phyloP scores from a whole-genome alignment of 179 eudicot genomes.

The Camellia oleifera region DNA sequence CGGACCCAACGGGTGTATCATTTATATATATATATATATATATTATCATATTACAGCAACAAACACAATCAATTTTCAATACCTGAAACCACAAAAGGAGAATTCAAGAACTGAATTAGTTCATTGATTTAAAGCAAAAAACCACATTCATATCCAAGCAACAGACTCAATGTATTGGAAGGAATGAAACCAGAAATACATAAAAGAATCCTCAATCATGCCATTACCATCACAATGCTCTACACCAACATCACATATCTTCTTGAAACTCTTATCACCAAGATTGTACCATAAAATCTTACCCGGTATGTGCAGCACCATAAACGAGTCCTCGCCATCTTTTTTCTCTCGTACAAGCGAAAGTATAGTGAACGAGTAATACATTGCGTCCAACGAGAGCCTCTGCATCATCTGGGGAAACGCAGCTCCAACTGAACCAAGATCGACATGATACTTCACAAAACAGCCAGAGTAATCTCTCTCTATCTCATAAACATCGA shows the following conservation, averaged over 20 bases:
- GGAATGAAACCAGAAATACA: slow-evolving; percentile 5
- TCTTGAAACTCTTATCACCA: slow-evolving; percentile 18
- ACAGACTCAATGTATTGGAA: slow-evolving; percentile 23
- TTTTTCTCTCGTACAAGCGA: slow-evolving; percentile 17
- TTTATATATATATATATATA: no score
- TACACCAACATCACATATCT: slow-evolving; percentile 22
- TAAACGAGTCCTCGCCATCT: slow-evolving; percentile 21
- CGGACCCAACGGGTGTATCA: no score
- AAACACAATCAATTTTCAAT: no score
- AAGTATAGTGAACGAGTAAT: slow-evolving; percentile 8
- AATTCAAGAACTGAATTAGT: not conserved
- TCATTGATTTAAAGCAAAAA: not conserved
- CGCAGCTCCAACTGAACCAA: slow-evolving; percentile 9
- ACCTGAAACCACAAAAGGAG: not conserved
- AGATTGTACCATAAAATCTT: slow-evolving; percentile 19
- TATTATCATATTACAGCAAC: no score
- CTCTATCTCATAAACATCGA: slow-evolving; percentile 25
- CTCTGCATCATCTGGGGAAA: slow-evolving; percentile 18
- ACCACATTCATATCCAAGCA: slow-evolving; percentile 9
- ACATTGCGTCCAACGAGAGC: not conserved
- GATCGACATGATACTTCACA: slow-evolving; percentile 25
- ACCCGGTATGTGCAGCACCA: slow-evolving; percentile 24
- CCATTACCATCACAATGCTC: slow-evolving; percentile 25
- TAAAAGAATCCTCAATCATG: slow-evolving; percentile 4
- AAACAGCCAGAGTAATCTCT: slow-evolving; percentile 30